Evolutionary conservation across 192 early-diverging fungal genomes (phyloP), one percentile per base, ranked within the genome.

Genomic region (Phlyctochytrium arcticum): DNA sequence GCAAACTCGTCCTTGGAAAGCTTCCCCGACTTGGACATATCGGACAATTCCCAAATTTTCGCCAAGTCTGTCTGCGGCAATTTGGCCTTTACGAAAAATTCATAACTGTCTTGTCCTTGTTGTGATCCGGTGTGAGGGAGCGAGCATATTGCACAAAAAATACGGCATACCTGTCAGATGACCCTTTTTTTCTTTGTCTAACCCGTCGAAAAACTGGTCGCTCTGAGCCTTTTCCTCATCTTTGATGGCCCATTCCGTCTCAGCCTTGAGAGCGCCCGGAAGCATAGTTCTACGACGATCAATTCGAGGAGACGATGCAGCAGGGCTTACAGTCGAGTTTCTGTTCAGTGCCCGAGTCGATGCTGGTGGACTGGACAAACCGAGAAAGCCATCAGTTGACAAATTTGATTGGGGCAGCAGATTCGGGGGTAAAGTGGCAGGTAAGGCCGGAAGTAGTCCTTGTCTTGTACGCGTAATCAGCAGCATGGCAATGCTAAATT

Each of bases 401-500:
- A 44, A 19, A 19, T 12, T 44, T 19, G 39, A n/a, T 47, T 69
- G 76, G 66, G 59, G 85, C 80, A 65, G 88, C 48, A 87, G 65
- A n/a, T 80, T 68, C 12, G 81, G 68, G 9, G 95, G 90, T 19
- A 93, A 72, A 5, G 72, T 57, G 5, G 76, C 47, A 12, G 95
- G 95, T n/a, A 95, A 75, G 27, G 77, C 75, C 37, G 75, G 68
- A 33, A 85, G 74, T 19, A 79, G 80, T 31, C 88, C 89, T 53
- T 89, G 84, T 85, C 92, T 92, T 19, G 89, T 73, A 55, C 86
- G 81, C 17, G 88, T 83, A 54, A 98, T 87, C 60, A 91, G 88
- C 65, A 86, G 83, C 93, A 98, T 96, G 36, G 92, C 92, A 50
- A 92, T 85, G 39, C 89, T 82, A 71, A 98, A 98, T 68, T 95